Conservation (phyloP, 257 asterid genomes). For the Cynanchum wilfordii region DNA sequence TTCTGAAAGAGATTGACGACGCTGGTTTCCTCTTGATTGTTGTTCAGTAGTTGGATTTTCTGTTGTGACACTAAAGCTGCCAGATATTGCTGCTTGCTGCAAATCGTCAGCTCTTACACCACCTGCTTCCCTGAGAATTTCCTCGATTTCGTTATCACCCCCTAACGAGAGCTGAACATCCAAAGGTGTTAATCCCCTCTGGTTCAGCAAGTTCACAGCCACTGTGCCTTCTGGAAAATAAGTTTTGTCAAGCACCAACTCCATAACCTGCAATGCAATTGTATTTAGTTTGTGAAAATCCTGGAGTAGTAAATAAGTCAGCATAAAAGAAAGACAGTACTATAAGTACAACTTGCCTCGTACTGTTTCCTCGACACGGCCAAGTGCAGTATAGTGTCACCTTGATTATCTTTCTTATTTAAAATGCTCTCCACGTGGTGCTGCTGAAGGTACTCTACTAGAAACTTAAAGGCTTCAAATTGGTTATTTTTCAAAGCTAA, state of each 20-base stretch:
- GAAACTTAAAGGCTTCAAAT: constrained; percentile 18
- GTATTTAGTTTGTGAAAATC: background rate
- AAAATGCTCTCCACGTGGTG: constrained; percentile 14
- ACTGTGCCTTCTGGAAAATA: constrained; percentile 13
- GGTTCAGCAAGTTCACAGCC: constrained; percentile 43
- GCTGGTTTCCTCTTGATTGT: background rate
- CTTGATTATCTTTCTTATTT: constrained; percentile 23
- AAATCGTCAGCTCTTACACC: constrained; percentile 11
- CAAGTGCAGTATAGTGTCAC: constrained; percentile 28
- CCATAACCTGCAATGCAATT: constrained; percentile 29
- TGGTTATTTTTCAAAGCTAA: constrained; percentile 22
- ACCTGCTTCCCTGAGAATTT: constrained; percentile 19
- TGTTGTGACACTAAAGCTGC: constrained; percentile 6
- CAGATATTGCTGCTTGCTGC: background rate
- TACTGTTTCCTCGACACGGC: constrained; percentile 37
- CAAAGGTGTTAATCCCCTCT: constrained; percentile 39
- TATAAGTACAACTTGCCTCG: constrained; percentile 25
- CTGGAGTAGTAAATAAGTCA: background rate
- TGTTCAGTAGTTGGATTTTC: constrained; percentile 8
- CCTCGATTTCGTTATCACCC: constrained; percentile 25
- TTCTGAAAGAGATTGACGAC: constrained; percentile 1
- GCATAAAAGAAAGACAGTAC: background rate
- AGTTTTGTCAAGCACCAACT: constrained; percentile 30
- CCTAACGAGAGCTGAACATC: constrained; percentile 25
- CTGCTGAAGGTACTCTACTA: constrained; percentile 24